These are phyloP conservation scores for Cercospora janseana DNA, from an alignment of 2,329 filamentous ascomycete species.

Conservation along the genomic window DNA sequence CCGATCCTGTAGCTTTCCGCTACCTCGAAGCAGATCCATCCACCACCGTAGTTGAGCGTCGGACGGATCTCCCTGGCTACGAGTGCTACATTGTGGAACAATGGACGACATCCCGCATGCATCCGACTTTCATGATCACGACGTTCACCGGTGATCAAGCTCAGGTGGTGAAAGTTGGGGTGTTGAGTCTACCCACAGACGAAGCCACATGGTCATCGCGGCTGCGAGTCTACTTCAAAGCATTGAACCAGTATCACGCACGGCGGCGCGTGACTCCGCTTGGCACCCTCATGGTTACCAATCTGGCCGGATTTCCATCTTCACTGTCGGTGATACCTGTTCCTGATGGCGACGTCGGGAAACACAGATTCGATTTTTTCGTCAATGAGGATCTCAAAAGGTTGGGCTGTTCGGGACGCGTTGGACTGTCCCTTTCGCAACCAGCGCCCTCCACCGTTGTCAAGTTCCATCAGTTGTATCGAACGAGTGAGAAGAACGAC, in stretches of 20 bases:
- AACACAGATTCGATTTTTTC: constrained; percentile 79
- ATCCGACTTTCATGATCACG: constrained; percentile 86
- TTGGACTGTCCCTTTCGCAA: constrained; percentile 74
- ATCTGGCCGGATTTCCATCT: constrained; percentile 87
- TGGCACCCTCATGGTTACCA: constrained; percentile 89
- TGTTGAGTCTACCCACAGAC: constrained; percentile 78
- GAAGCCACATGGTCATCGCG: constrained; percentile 76
- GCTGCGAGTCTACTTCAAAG: constrained; percentile 79
- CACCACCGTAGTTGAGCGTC: constrained; percentile 71
- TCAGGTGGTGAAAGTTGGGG: constrained; percentile 73
- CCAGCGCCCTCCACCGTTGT: constrained; percentile 79
- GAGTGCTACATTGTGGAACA: constrained; percentile 94
- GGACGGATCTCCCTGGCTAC: constrained; percentile 72
- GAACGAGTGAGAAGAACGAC: constrained; percentile 76
- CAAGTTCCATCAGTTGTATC: constrained; percentile 90
- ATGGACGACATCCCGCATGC: constrained; percentile 89
- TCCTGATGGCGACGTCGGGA: constrained; percentile 78
- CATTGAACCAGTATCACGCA: constrained; percentile 80
- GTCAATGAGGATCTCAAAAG: constrained; percentile 94
- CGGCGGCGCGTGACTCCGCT: constrained; percentile 76
- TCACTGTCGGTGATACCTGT: constrained; percentile 88
- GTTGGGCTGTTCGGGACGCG: constrained; percentile 84
- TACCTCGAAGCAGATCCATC: constrained; percentile 84
- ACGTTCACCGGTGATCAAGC: constrained; percentile 87
- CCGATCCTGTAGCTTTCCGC: constrained; percentile 64